phyloP scores from a whole-genome alignment of 495 filamentous ascomycete genomes.

The Neurospora sp. region DNA sequence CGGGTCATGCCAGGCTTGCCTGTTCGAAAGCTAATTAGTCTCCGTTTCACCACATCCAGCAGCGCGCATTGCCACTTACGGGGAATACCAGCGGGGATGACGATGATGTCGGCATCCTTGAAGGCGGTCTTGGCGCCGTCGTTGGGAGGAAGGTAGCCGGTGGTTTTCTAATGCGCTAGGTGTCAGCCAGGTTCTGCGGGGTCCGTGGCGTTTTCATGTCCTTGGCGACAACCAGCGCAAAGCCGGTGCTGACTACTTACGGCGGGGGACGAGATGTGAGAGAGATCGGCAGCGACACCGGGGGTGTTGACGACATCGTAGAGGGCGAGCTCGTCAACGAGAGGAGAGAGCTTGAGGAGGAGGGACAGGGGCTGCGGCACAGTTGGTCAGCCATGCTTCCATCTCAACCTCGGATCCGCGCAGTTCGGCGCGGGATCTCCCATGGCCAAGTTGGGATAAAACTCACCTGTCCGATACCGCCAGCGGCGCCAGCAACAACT shows the following conservation, averaged over 20 bases:
- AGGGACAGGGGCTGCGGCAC: slow-evolving; percentile 80
- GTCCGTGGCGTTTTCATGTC: not conserved
- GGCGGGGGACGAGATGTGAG: slow-evolving; percentile 89
- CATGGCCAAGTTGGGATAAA: not conserved
- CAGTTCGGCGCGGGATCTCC: not conserved
- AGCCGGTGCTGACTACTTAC: slow-evolving; percentile 42
- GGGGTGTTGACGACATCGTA: slow-evolving; percentile 99
- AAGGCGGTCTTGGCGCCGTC: slow-evolving; percentile 83
- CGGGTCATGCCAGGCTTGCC: slow-evolving; percentile 99
- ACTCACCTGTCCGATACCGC: slow-evolving; percentile 92
- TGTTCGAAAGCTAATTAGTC: slow-evolving; percentile 24
- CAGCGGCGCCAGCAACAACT: slow-evolving; percentile 94
- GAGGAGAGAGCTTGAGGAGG: slow-evolving; percentile 76
- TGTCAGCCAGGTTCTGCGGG: slow-evolving; percentile 16
- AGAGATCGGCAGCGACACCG: slow-evolving; percentile 89
- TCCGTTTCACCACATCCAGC: slow-evolving; percentile 4
- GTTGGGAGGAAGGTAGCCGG: slow-evolving; percentile 80
- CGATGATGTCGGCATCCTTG: slow-evolving; percentile 84
- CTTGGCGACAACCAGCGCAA: not conserved
- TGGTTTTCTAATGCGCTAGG: slow-evolving; percentile 58
- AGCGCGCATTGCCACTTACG: slow-evolving; percentile 46
- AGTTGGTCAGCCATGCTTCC: slow-evolving; percentile 1
- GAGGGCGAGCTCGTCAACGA: slow-evolving; percentile 82
- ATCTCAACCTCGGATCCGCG: not conserved
- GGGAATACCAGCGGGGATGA: slow-evolving; percentile 96